phyloP scores from a whole-genome alignment of 371 early-diverging fungal species.

The Mortierella sp. region DNA sequence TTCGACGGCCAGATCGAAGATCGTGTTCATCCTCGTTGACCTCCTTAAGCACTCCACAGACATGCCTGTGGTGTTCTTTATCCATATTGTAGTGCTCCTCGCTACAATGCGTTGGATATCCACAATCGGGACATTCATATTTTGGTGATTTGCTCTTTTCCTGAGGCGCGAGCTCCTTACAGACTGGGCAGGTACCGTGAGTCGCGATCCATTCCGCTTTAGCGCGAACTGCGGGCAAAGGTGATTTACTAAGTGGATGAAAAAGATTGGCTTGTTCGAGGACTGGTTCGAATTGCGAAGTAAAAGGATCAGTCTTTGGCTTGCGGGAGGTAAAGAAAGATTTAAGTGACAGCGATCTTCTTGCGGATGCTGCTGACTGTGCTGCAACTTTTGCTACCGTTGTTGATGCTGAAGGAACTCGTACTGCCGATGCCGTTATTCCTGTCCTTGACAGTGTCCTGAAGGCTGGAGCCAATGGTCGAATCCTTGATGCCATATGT shows the following conservation, averaged over 20 bases:
- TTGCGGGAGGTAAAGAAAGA: constrained; percentile 52
- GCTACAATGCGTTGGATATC: constrained; percentile 87
- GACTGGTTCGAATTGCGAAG: constrained; percentile 56
- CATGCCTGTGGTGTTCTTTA: constrained; percentile 65
- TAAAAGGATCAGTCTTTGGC: constrained; percentile 42
- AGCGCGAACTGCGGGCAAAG: constrained; percentile 77
- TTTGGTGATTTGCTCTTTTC: constrained; percentile 62
- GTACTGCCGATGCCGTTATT: constrained; percentile 6
- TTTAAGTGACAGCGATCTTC: constrained; percentile 49
- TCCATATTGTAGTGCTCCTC: constrained; percentile 80
- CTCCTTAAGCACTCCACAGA: constrained; percentile 74
- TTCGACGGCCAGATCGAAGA: constrained; percentile 80
- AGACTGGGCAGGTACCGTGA: constrained; percentile 83
- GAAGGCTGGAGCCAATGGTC: constrained; percentile 49
- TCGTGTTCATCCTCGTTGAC: constrained; percentile 90
- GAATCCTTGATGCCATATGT: constrained; percentile 49
- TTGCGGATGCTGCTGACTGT: constrained; percentile 23
- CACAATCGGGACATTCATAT: constrained; percentile 86
- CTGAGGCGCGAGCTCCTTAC: constrained; percentile 62
- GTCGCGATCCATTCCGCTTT: constrained; percentile 75
- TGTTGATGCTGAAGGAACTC: constrained; percentile 15
- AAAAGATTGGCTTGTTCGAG: constrained; percentile 74
- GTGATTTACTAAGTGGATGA: constrained; percentile 79
- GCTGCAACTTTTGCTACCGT: constrained; percentile 9
- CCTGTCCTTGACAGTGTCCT: constrained; percentile 46